These are phyloP conservation scores for Rubia yunnanensis DNA, from an alignment of 257 asterid species.

Conservation along the genomic window DNA sequence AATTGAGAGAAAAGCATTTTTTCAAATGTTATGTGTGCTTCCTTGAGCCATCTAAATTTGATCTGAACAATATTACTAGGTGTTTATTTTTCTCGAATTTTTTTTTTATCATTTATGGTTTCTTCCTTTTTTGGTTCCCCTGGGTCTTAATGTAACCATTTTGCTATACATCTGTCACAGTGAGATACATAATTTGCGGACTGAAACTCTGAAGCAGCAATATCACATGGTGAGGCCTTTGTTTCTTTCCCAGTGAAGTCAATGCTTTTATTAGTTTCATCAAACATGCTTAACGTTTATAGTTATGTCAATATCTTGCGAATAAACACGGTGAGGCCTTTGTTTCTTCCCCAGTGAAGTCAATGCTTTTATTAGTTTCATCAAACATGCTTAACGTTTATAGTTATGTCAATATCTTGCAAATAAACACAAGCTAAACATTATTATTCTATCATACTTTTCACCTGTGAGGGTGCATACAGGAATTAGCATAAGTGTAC, in stretches of 20 bases:
- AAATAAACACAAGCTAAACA: not conserved
- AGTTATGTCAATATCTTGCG: too few relatives aligned
- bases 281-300: not conserved
- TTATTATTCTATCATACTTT: not conserved
- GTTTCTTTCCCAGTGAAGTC: not conserved
- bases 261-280: not conserved
- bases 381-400: not conserved
- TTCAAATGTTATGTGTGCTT: not conserved
- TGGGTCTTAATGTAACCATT: slow-evolving; percentile 2
- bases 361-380: not conserved
- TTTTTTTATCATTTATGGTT: not conserved
- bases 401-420: not conserved
- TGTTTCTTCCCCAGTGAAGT: not conserved
- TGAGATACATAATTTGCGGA: slow-evolving; percentile 67
- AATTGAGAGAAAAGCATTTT: not conserved
- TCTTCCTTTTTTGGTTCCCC: not conserved
- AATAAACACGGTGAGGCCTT: slow-evolving; percentile 56
- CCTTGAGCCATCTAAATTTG: not conserved
- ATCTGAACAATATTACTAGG: not conserved
- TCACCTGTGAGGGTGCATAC: not conserved
- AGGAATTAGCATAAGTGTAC: not conserved
- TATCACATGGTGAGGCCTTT: slow-evolving; percentile 60
- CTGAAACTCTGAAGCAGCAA: slow-evolving; percentile 83
- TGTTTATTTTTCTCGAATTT: too few relatives aligned
- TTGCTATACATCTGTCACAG: slow-evolving; percentile 34